phyloP scores from a whole-genome alignment of 1,284 basidiomycete genomes.

The Sporisorium reilianum region DNA sequence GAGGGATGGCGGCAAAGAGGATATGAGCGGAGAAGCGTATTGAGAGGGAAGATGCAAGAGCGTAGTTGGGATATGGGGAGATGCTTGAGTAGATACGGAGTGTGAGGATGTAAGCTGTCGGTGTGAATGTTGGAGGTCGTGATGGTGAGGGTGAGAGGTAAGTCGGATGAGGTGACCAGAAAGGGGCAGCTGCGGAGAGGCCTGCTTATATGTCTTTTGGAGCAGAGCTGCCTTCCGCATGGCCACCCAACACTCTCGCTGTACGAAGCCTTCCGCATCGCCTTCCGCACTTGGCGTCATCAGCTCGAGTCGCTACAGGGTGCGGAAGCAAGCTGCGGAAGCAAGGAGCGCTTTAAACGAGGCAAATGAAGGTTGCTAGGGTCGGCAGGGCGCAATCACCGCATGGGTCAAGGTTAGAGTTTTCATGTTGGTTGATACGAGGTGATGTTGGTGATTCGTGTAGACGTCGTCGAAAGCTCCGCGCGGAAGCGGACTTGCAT shows the following conservation, averaged over 20 bases:
- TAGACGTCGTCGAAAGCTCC: not conserved
- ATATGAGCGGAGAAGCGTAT: not conserved
- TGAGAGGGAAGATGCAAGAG: too few species aligned
- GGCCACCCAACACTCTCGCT: constrained; percentile 1
- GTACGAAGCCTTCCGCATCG: not conserved
- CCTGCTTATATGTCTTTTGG: constrained; percentile 13
- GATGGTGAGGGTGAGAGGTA: not conserved
- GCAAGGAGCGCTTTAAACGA: too few species aligned
- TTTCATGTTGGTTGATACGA: not conserved
- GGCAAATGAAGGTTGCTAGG: not conserved
- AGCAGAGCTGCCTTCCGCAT: not conserved
- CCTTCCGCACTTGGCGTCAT: constrained; percentile 3
- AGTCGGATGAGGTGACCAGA: constrained; percentile 8
- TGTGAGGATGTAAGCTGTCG: not conserved
- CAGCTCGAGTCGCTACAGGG: not conserved
- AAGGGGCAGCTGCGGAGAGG: not conserved
- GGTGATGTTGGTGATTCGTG: constrained; percentile 1
- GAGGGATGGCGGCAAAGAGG: not conserved
- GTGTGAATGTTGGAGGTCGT: not conserved
- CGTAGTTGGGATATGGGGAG: not conserved
- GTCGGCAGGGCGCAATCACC: not conserved
- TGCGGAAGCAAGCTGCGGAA: constrained; percentile 6
- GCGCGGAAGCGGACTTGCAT: not conserved
- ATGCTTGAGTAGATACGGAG: not conserved
- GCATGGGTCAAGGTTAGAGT: not conserved